phyloP scores from a whole-genome alignment of 139 green algal species.

The Chlorella sp. region DNA sequence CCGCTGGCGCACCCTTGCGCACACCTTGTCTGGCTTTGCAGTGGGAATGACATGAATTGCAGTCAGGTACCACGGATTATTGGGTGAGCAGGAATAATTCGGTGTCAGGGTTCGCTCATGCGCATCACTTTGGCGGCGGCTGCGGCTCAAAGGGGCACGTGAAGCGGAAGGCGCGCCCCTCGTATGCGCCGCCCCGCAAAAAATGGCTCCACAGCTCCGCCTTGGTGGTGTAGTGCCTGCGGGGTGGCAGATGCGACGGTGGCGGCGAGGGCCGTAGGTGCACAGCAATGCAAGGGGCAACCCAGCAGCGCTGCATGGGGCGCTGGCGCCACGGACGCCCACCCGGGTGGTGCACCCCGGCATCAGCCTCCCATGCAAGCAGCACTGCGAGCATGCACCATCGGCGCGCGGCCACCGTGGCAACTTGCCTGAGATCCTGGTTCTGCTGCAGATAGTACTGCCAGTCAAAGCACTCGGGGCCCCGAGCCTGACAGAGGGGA shows the following conservation, averaged over 20 bases:
- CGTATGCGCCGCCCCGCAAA: conserved; percentile 25
- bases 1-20: too few species aligned
- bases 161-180: conserved; percentile 32
- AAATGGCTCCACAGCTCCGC: conserved; percentile 35
- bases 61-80: too few species aligned
- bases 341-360: not conserved
- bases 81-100: too few species aligned
- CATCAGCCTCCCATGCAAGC: not conserved
- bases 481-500: conserved; percentile 37
- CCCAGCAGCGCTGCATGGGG: not conserved
- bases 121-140: not conserved
- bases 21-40: too few species aligned
- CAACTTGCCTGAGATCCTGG: conserved; percentile 52
- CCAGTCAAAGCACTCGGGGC: conserved; percentile 67
- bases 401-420: too few species aligned
- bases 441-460: conserved; percentile 62
- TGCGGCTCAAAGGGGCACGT: conserved; percentile 26
- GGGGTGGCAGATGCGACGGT: not conserved
- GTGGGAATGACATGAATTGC: too few species aligned
- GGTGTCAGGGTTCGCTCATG: too few species aligned
- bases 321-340: not conserved
- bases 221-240: conserved; percentile 40
- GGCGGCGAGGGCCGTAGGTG: conserved; percentile 8
- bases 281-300: not conserved
- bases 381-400: not conserved